Base-by-base conservation (phyloP, 306 rosid species). In the Inga oerstediana region DNA sequence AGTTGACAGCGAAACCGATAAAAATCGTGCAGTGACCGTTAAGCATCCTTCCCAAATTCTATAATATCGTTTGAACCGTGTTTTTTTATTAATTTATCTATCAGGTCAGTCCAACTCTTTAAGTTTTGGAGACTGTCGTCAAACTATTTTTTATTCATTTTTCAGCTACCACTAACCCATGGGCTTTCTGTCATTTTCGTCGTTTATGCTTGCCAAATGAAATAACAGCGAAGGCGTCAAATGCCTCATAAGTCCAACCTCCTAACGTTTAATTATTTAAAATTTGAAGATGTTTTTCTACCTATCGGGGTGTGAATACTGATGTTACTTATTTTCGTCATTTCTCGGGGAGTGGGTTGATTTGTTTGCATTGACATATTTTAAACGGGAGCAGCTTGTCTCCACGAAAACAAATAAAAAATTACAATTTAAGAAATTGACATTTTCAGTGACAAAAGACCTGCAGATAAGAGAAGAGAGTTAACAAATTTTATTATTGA, bases 11-110 rank as follows among this genome's bases (percentile, higher is more conserved):
- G 62, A 68, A 52, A 24, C 80, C 45, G 72, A 76, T 62, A 59
- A 30, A 78, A 78, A 84, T 43, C 83, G 75, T 80, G 83, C 80
- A 87, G 84, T 87, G 86, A 82, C 90, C 88, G 90, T 87, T 84
- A 70, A 78, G 86, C 52, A 20, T 74, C 74, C 78, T 82, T 74
- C 59, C 66, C 41, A 46, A 46, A 75, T 77, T 79, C 56, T 82
- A 34, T 86, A 86, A 49, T 14, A 61, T 80, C 8, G 30, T 54
- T 79, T 75, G 65, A 74, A 69, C 13, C 82, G 81, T 30, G 83
- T 27, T 27, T 27, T 27, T 27, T 27, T 27, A n/a, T 51, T 75
- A 39, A 32, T 66, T 56, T 16, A 61, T 58, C 76, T 72, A 19
- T 34, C 64, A 73, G 27, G 72, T 54, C 56, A 22, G 35, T 58